A percentile compares a stretch with the other conserved stretches of the same genome.
Conservation (phyloP, 1,284 basidiomycete species). For the Cronartium quercuum region DNA sequence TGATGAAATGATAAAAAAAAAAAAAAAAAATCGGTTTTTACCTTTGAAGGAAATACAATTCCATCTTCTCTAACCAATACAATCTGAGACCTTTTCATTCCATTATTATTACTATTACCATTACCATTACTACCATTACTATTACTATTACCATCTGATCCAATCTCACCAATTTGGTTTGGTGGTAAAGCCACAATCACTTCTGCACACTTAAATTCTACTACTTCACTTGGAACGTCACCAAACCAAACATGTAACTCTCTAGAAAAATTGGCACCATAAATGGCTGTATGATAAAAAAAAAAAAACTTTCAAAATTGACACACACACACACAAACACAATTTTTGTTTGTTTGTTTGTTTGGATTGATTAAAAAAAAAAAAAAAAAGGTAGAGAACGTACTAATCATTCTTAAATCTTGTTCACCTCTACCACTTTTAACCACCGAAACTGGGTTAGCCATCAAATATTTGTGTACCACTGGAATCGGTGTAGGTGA, state of each 20-base stretch:
- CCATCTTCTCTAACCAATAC: slow-evolving; percentile 81
- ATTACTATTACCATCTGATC: slow-evolving; percentile 30
- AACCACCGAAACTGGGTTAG: slow-evolving; percentile 45
- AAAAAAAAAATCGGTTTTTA: slow-evolving; percentile 45
- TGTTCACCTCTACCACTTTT: slow-evolving; percentile 57
- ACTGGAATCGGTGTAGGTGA: slow-evolving; percentile 42
- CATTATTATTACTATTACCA: too few species aligned
- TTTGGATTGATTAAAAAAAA: too few species aligned
- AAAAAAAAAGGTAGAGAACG: slow-evolving; percentile 53
- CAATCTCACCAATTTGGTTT: slow-evolving; percentile 39
- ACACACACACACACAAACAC: too few species aligned
- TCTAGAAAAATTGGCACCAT: slow-evolving; percentile 76
- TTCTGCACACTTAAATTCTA: slow-evolving; percentile 81
- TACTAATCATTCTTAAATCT: slow-evolving; percentile 73
- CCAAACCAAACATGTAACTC: slow-evolving; percentile 79
- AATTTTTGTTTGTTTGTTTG: slow-evolving; percentile 55
- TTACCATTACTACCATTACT: background rate
- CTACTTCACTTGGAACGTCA: slow-evolving; percentile 72
- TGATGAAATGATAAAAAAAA: slow-evolving; percentile 60
- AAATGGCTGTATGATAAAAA: slow-evolving; percentile 74
- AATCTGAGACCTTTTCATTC: slow-evolving; percentile 57
- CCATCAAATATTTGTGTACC: slow-evolving; percentile 9
- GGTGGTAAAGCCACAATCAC: slow-evolving; percentile 54
- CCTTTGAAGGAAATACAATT: slow-evolving; percentile 80
- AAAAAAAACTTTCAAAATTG: slow-evolving; percentile 58